Evolutionary conservation across 2,329 filamentous ascomycete species (phyloP), one percentile per base, ranked within the genome.

Genomic region (Calonectria pseudoturangicola): DNA sequence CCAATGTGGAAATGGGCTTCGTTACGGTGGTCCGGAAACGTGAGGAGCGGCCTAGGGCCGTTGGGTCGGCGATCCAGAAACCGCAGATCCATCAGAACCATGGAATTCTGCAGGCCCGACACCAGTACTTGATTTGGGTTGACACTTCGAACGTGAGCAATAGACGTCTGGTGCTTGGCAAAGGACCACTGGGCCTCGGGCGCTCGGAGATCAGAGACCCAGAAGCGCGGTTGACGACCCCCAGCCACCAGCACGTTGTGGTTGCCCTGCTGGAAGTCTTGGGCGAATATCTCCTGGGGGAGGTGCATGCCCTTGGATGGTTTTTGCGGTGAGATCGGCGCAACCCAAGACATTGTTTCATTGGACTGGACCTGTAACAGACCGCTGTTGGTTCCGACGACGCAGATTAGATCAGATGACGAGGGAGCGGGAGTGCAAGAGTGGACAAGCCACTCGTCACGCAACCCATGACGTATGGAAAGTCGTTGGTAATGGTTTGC

Each of bases 11-110:
- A 80, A 51, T 87, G 85, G 0, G 87, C 86, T 0, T 80, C 79
- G 77, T 92, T 93, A 36, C 79, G 78, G 80, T 91, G 91, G 3
- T 80, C 84, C 0, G 85, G 82, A 71, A 92, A 92, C 0, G 66
- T 66, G 10, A 92, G 78, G 2, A 90, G 76, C 0, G 90, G 86
- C 6, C 62, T 73, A 0, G 82, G 78, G 7, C 77, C 74, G 65
- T 78, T 77, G 2, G 75, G 54, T 6, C 71, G 72, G 47, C 66
- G 47, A 50, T 54, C 68, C 27, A 77, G 65, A 74, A 86, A 90
- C 1, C 91, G 89, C 39, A 89, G 73, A 74, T 93, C 91, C 76
- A 91, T 93, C 6, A 92, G 81, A 1, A 84, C 84, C 83, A 93
- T 88, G 66, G 78, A 83, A 77, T 85, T 85, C 39, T 82, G 77